A percentile compares a stretch with the other conserved stretches of the same genome.
phyloP scores from a whole-genome alignment of 805 yeast genomes.

The Zygosaccharomyces bisporus region DNA sequence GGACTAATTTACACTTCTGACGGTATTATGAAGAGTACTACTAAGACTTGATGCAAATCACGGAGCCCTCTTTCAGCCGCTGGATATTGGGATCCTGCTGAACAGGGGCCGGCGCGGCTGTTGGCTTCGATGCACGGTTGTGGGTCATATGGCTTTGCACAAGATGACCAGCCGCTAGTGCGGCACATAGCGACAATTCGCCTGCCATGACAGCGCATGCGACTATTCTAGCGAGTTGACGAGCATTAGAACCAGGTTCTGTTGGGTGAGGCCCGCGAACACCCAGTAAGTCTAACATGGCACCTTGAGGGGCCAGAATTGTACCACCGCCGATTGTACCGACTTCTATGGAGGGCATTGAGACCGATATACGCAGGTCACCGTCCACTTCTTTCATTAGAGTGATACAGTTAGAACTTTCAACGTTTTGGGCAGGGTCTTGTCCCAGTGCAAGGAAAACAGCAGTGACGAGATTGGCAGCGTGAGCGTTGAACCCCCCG shows the following conservation, averaged over 20 bases:
- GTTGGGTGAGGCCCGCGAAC: conserved; percentile 95
- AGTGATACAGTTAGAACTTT: conserved; percentile 95
- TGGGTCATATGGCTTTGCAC: conserved; percentile 97
- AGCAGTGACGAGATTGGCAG: conserved; percentile 94
- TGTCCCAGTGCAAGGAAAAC: conserved; percentile 94
- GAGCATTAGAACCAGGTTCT: conserved; percentile 90
- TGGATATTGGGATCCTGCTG: conserved; percentile 38
- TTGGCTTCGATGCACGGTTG: conserved; percentile 57
- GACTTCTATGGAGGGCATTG: conserved; percentile 98
- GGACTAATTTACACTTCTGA: background rate
- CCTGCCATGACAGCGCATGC: conserved; percentile 96
- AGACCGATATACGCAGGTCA: conserved; percentile 85
- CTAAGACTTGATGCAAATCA: conserved; percentile 65
- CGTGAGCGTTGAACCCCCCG: conserved; percentile 98
- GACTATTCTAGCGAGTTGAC: conserved; percentile 85
- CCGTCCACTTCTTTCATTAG: conserved; percentile 83
- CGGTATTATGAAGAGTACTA: conserved; percentile 1
- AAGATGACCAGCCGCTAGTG: conserved; percentile 97
- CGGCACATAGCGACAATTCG: conserved; percentile 89
- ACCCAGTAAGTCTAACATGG: conserved; percentile 91
- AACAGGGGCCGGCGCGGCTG: conserved; percentile 31
- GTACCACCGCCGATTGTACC: conserved; percentile 99
- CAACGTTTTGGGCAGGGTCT: conserved; percentile 99
- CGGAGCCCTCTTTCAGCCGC: conserved; percentile 66
- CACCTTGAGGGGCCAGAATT: conserved; percentile 91